Conservation (phyloP, 306 rosid species). For the Fragaria nilgerrensis region DNA sequence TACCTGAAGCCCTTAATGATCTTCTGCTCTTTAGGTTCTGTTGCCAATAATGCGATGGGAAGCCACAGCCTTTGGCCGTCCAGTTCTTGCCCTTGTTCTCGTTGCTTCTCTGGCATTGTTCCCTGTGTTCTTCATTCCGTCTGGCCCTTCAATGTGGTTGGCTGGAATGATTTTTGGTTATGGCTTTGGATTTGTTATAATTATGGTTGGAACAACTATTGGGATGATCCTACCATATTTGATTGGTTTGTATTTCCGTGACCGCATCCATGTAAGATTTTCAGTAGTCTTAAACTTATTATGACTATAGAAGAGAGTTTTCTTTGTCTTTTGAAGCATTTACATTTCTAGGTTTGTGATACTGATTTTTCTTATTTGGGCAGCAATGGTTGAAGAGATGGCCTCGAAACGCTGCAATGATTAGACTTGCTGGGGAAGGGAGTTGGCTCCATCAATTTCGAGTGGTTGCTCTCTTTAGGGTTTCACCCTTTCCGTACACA, state of each 20-base stretch:
- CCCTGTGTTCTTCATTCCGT: constrained; percentile 81
- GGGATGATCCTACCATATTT: constrained; percentile 97
- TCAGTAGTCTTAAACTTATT: background rate
- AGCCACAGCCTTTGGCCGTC: constrained; percentile 97
- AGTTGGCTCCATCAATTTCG: constrained; percentile 88
- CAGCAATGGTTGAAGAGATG: constrained; percentile 92
- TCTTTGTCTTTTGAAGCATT: background rate
- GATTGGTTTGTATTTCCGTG: constrained; percentile 78
- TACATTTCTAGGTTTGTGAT: constrained; percentile 6
- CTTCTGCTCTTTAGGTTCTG: constrained; percentile 50
- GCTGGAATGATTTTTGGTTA: constrained; percentile 99
- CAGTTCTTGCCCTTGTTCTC: constrained; percentile 80
- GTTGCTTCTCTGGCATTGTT: constrained; percentile 88
- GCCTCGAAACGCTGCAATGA: constrained; percentile 86
- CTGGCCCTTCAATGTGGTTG: constrained; percentile 99
- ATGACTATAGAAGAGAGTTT: constrained; percentile 4
- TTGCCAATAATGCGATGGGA: constrained; percentile 93
- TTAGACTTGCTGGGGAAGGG: constrained; percentile 94
- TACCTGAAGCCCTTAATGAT: constrained; percentile 12
- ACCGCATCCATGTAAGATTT: constrained; percentile 82
- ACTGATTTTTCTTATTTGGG: constrained; percentile 23
- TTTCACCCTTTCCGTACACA: constrained; percentile 97
- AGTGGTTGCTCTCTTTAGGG: constrained; percentile 83
- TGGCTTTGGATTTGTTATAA: constrained; percentile 86
- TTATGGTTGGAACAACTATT: constrained; percentile 94